Percentiles rank a stretch among this genome's conserved stretches.
Conservation (phyloP, 495 filamentous ascomycete species). For the Penicillium cinerascens region DNA sequence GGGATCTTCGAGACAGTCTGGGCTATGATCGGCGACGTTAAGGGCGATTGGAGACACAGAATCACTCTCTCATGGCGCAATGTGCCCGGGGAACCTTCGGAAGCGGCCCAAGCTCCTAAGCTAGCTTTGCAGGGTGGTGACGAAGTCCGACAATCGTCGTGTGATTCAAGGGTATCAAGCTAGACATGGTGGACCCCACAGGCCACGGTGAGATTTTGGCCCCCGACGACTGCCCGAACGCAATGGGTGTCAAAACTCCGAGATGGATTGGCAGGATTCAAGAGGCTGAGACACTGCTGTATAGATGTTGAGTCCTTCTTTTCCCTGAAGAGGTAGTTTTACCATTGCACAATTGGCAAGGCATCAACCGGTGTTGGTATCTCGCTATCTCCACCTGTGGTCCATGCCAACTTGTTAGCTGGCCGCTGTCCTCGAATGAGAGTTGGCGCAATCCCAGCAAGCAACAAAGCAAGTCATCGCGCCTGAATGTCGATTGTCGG, state of each 20-base stretch:
- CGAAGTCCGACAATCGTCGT: no score
- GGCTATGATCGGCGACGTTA: constrained; percentile 13
- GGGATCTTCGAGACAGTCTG: constrained; percentile 10
- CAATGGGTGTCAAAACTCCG: no score
- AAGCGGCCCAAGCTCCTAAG: background rate
- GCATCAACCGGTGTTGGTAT: background rate
- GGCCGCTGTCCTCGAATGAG: background rate
- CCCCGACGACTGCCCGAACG: no score
- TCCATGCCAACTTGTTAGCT: background rate
- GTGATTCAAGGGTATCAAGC: no score
- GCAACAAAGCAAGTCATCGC: background rate
- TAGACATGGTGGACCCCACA: no score
- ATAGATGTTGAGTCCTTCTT: no score
- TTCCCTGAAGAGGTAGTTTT: no score
- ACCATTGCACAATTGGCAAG: no score
- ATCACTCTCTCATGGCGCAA: background rate
- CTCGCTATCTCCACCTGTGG: background rate
- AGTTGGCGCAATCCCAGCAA: background rate
- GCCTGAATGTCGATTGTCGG: background rate
- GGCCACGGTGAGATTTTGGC: no score
- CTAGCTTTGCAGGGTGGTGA: background rate
- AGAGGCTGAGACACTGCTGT: no score
- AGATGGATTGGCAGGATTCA: no score
- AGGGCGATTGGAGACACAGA: constrained; percentile 3
- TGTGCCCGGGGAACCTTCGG: background rate